Percentiles rank a stretch among this genome's conserved stretches.
These are phyloP conservation scores for Davidsoniella neocaledoniae DNA, from an alignment of 2,329 filamentous ascomycete species.

Conservation along the genomic window DNA sequence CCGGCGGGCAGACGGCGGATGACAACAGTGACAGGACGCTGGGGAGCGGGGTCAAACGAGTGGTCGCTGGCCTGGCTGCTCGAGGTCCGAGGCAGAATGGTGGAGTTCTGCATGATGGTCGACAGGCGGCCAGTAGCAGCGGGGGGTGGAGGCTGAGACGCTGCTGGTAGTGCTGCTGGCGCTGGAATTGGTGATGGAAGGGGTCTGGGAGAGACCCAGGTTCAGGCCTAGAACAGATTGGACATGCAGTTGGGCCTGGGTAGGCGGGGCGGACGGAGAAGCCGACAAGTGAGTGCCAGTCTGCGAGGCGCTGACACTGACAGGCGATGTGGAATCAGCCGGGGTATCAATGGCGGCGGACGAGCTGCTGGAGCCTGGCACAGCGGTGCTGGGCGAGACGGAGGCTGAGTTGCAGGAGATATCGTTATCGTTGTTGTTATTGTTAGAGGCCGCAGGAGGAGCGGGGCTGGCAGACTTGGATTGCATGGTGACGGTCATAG, in stretches of 20 bases:
- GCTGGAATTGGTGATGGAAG: neutral
- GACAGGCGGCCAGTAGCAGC: neutral
- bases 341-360: conserved; percentile 1
- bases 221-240: neutral
- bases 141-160: neutral
- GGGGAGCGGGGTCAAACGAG: conserved; percentile 11
- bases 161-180: neutral
- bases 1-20: conserved; percentile 8
- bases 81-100: neutral
- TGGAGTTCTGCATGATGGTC: neutral
- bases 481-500: too few relatives aligned
- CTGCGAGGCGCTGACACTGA: neutral
- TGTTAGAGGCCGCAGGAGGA: neutral
- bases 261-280: neutral
- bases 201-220: neutral
- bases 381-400: neutral
- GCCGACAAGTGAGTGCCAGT: neutral
- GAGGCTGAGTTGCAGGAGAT: neutral
- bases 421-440: neutral
- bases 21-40: conserved; percentile 8
- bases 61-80: conserved; percentile 5
- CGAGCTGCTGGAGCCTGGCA: neutral
- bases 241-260: neutral
- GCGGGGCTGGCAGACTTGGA: neutral
- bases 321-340: conserved; percentile 5